phyloP scores from a whole-genome alignment of 352 stramenopile species.

The Pythium biforme region DNA sequence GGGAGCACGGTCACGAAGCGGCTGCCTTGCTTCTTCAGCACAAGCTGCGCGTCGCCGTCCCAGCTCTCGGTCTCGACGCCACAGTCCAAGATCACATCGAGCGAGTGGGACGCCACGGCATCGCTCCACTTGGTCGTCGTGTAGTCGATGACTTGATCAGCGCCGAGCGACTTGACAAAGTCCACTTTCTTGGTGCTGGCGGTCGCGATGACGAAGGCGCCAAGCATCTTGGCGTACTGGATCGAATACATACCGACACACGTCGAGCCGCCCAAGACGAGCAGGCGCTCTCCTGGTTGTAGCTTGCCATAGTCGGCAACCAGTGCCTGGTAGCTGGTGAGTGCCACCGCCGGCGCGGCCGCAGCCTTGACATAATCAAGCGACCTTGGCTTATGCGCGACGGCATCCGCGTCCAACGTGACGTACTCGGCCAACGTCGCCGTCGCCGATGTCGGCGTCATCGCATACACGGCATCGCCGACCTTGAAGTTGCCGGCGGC shows the following conservation, averaged over 20 bases:
- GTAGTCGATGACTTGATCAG: conserved; percentile 47
- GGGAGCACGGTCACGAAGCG: conserved; percentile 36
- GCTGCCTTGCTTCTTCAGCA: conserved; percentile 33
- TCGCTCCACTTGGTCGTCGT: conserved; percentile 38
- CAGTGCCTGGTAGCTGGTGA: conserved; percentile 36
- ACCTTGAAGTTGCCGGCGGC: conserved; percentile 5
- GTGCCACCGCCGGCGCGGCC: conserved; percentile 26
- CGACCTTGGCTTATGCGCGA: conserved; percentile 42
- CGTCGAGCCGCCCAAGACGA: conserved; percentile 43
- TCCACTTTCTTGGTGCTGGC: conserved; percentile 34
- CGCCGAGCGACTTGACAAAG: conserved; percentile 33
- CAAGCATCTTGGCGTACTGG: conserved; percentile 31
- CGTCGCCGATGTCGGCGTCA: conserved; percentile 1
- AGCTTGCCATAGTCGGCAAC: conserved; percentile 34
- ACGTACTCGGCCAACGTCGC: conserved; percentile 41
- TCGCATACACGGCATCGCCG: conserved; percentile 20
- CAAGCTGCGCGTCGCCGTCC: conserved; percentile 34
- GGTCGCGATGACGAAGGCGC: conserved; percentile 26
- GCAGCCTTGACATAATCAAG: conserved; percentile 43
- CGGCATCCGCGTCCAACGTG: conserved; percentile 25
- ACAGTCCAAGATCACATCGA: conserved; percentile 25
- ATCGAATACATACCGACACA: conserved; percentile 39
- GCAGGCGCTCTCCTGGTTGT: conserved; percentile 32
- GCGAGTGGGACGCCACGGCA: conserved; percentile 15
- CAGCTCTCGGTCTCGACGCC: conserved; percentile 27